These are phyloP conservation scores for Blastomyces silverae DNA, from an alignment of 2,329 filamentous ascomycete species.

Conservation along the genomic window DNA sequence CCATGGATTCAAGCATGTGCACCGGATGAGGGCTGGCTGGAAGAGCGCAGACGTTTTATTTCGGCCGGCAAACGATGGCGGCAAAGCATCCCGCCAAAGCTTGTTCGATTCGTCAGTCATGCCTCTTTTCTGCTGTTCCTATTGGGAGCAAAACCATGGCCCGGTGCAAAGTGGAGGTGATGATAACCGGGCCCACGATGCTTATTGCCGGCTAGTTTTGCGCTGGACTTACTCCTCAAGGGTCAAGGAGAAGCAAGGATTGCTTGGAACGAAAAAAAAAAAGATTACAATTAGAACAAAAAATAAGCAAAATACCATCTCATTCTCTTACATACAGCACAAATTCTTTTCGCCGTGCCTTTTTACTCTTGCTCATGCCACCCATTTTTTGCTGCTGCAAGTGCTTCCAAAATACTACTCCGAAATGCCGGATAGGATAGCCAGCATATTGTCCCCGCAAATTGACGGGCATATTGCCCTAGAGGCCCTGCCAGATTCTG, in stretches of 20 bases:
- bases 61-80: background rate
- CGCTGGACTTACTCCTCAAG: too few relatives aligned
- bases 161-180: constrained; percentile 7
- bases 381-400: background rate
- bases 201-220: too few relatives aligned
- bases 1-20: too few relatives aligned
- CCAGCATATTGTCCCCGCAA: background rate
- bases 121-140: too few relatives aligned
- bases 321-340: background rate
- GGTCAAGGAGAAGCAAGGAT: background rate
- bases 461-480: background rate
- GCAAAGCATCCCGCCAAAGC: background rate
- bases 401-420: background rate
- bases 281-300: too few relatives aligned
- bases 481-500: background rate
- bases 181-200: background rate
- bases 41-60: background rate
- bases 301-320: background rate
- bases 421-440: constrained; percentile 7
- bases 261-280: background rate
- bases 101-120: background rate
- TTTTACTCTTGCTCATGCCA: too few relatives aligned
- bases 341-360: too few relatives aligned
- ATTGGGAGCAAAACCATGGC: background rate
- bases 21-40: too few relatives aligned